phyloP scores from a whole-genome alignment of 208 protist genomes.

The Leptomonas pyrrhocoris region DNA sequence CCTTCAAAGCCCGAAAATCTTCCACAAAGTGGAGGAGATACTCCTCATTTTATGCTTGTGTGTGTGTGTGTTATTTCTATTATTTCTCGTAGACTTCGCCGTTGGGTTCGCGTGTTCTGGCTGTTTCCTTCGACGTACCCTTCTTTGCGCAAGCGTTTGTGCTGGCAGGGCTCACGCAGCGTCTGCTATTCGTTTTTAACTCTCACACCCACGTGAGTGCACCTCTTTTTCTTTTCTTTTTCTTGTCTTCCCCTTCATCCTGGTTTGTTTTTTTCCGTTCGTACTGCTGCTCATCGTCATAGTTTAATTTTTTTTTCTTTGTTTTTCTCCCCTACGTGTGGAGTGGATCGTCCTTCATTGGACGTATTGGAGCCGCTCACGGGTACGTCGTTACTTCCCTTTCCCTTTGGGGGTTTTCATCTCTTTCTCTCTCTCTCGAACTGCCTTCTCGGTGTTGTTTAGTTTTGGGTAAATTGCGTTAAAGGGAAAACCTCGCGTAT shows the following conservation, averaged over 20 bases:
- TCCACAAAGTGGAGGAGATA: no score
- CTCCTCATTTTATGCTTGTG: no score
- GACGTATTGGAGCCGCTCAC: no score
- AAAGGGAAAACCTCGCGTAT: no score
- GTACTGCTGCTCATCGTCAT: background rate
- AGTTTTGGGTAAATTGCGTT: no score
- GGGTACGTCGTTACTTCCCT: constrained; percentile 2
- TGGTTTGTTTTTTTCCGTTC: background rate
- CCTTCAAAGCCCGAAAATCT: no score
- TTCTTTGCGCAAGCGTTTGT: no score
- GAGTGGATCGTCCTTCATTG: no score
- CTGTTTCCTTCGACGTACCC: background rate
- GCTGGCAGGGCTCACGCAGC: background rate
- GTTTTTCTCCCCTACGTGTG: background rate
- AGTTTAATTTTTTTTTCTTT: background rate
- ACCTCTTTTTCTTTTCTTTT: background rate
- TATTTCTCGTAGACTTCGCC: background rate
- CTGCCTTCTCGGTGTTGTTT: constrained; percentile 15
- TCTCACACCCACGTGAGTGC: background rate
- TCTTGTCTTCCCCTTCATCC: background rate
- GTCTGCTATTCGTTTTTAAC: background rate
- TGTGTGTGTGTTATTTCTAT: no score
- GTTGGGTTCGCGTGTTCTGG: background rate
- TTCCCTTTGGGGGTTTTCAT: background rate
- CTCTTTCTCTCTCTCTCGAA: constrained; percentile 18